Percentiles rank a stretch among this genome's conserved stretches.
Evolutionary conservation across 345 rosid genomes (phyloP).

Genomic region (Salix purpurea): DNA sequence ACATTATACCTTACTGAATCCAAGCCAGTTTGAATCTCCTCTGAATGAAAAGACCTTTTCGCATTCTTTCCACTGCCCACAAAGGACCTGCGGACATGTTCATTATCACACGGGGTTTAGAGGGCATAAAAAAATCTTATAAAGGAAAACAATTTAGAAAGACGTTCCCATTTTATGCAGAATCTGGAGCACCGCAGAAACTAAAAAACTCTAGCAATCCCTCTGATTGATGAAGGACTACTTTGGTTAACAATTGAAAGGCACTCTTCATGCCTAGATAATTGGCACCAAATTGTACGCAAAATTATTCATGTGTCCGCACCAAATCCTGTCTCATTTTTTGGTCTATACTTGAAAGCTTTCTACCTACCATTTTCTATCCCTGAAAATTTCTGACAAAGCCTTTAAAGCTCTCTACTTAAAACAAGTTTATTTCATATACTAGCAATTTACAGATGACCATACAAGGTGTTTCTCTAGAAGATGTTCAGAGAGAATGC

Average conservation of each 20-base stretch:
- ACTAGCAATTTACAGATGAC: neutral
- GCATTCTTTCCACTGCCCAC: slow-evolving; percentile 49
- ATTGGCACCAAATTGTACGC: neutral
- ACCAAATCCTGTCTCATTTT: neutral
- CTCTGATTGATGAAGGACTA: neutral
- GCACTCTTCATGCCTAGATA: neutral
- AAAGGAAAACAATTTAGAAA: neutral
- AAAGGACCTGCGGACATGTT: slow-evolving; percentile 43
- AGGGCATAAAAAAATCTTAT: neutral
- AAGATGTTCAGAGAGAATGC: neutral
- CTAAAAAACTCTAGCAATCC: neutral
- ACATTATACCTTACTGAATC: slow-evolving; percentile 51
- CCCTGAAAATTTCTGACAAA: neutral
- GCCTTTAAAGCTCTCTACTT: neutral
- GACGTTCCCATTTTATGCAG: neutral
- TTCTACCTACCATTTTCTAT: neutral
- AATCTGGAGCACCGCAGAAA: neutral
- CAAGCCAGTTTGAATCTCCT: slow-evolving; percentile 79
- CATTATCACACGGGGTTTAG: neutral
- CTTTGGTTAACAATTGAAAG: neutral
- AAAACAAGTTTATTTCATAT: neutral
- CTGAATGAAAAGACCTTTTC: slow-evolving; percentile 49
- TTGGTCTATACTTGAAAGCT: neutral
- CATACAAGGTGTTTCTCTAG: neutral
- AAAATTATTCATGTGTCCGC: neutral